Evolutionary conservation across 371 early-diverging fungal species (phyloP), one percentile per base, ranked within the genome.

Genomic region (Encephalitozoon hellem): DNA sequence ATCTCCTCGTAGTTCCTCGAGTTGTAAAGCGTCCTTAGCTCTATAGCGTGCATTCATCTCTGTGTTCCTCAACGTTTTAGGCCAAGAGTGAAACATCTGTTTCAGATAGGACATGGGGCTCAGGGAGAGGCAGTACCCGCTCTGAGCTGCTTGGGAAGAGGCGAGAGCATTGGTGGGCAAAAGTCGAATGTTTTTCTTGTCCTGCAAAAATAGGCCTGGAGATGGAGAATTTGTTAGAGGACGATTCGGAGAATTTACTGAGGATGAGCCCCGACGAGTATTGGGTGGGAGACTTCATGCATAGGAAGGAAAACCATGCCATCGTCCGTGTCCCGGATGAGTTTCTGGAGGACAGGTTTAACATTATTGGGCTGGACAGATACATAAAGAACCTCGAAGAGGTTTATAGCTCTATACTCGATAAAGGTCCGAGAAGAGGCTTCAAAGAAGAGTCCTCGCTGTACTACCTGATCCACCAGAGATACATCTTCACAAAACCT

Each of bases 341-440:
- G 12, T 85, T 78, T 76, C 38, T 82, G 5, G 55, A 74, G 32
- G 95, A 95, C 85, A 89, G 90, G 64, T 95, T 95, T 80, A 94
- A 95, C 84, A 83, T 94, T 43, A 89, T 90, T 21, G 94, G 94
- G 9, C 84, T 95, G 55, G 88, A 88, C 65, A 86, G 88, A 21
- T 87, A 89, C 45, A 89, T 94, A 0, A 88, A 89, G 9, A 89
- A 90, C 84, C 93, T 91, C 81, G 86, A 88, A 42, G 88, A 89
- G 47, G 91, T 91, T 0, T 86, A 91, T 74, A 89, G 90, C 65
- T 87, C 92, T 86, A 94, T 98, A 77, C 64, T 67, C 25, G 79
- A 81, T 45, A 67, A 51, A 1, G 23, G 38, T 0, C 34, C 42
- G n/a, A 42, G 49, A 28, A 25, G 38, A 41, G 30, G 70, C 39